Evolutionary conservation across 257 asterid genomes (phyloP), one percentile per base, ranked within the genome.

Genomic region (Jacaranda copaia): DNA sequence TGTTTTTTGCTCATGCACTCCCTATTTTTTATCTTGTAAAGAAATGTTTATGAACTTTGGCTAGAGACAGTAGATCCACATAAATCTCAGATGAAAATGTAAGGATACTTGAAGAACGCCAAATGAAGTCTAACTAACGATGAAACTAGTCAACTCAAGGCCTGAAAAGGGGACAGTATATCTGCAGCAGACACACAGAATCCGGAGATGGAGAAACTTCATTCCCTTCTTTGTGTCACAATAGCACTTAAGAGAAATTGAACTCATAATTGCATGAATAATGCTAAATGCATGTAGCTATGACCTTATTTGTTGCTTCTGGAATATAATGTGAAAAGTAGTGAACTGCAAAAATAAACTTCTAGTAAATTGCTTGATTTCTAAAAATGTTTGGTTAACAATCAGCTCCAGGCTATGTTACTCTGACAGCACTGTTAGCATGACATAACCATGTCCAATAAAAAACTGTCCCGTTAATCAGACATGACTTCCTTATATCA

Each of bases 261-360:
- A 25, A 25, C 32, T 25, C 32, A 25, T 25, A 25, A 25, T 25
- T 25, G 32, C 2, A 2, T 25, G 32, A 25, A 25, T 25, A 25
- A 25, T 25, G 32, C 32, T 25, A 25, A 25, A 25, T 25, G 32
- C 32, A 25, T 25, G 1, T 25, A 25, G 2, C 32, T 25, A 25
- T 25, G 32, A 25, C 32, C 32, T 25, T 25, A 25, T 25, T 25
- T 25, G 32, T 25, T 25, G 32, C 32, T 25, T 25, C 32, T 25
- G 32, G 1, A 25, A 25, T 25, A 25, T 25, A 25, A 25, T 25
- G 2, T 25, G 32, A 71, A 51, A 40, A 58, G 49, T 58, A 40
- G 76, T 68, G 45, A 67, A 58, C 68, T 48, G 35, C 55, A 65
- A 57, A 74, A 15, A 60, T 48, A 40, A 25, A 51, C 70, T 69